Evolutionary conservation across 1,139 yeast genomes (phyloP).

Genomic region (Geotrichum siamense): DNA sequence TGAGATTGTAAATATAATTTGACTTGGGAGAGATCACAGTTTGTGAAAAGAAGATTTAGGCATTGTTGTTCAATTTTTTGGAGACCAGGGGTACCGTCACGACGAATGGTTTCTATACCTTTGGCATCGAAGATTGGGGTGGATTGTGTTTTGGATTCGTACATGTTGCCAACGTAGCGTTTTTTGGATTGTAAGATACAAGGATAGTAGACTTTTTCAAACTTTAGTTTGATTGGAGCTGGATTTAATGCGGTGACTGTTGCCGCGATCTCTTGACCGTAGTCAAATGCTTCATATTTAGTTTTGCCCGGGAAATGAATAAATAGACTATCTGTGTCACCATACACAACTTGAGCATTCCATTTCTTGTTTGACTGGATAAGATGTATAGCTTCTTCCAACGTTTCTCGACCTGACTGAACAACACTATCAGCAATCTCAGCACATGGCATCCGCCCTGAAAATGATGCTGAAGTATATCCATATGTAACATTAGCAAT

Average conservation of each 20-base stretch:
- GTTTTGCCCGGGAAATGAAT: conserved; percentile 83
- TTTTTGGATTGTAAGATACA: conserved; percentile 77
- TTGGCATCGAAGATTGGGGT: conserved; percentile 82
- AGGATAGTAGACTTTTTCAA: conserved; percentile 90
- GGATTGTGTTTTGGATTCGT: conserved; percentile 49
- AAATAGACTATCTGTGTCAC: conserved; percentile 92
- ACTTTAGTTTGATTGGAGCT: conserved; percentile 71
- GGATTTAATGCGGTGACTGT: conserved; percentile 64
- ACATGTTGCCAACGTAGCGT: conserved; percentile 81
- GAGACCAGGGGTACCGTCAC: conserved; percentile 94
- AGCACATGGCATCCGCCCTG: conserved; percentile 96
- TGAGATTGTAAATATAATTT: conserved; percentile 58
- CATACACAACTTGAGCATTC: conserved; percentile 93
- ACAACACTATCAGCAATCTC: conserved; percentile 95
- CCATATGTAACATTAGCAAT: conserved; percentile 97
- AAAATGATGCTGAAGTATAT: conserved; percentile 86
- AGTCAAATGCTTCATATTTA: conserved; percentile 63
- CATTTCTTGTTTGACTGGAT: conserved; percentile 55
- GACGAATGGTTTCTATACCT: conserved; percentile 87
- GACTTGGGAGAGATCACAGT: conserved; percentile 61
- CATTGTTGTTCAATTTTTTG: conserved; percentile 72
- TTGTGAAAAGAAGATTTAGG: conserved; percentile 60
- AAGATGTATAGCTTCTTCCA: conserved; percentile 59
- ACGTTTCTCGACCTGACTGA: conserved; percentile 78
- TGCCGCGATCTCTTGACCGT: conserved; percentile 65